phyloP scores from a whole-genome alignment of 148 eudicot genomes.

The Beta vulgaris region DNA sequence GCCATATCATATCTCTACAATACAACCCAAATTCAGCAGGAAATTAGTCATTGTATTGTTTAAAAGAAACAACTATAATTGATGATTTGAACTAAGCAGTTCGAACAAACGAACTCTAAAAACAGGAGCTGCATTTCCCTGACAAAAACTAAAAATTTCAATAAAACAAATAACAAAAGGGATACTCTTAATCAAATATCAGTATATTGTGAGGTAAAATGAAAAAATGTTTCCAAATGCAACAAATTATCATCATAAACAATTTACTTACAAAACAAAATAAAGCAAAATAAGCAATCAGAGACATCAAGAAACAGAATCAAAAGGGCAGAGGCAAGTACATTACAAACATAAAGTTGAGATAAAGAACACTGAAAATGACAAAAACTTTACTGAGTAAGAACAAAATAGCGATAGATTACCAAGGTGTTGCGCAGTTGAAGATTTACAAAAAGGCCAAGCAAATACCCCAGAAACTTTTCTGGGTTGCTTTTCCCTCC shows the following conservation, averaged over 20 bases:
- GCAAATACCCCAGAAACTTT: background rate
- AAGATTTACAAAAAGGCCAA: background rate
- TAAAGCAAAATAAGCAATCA: background rate
- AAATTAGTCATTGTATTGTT: background rate
- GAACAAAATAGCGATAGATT: background rate
- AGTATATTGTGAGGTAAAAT: background rate
- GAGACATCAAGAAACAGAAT: background rate
- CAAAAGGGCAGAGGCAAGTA: background rate
- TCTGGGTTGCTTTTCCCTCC: conserved; percentile 12
- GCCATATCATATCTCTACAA: background rate
- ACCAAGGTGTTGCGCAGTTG: conserved; percentile 12
- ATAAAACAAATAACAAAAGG: background rate
- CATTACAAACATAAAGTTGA: background rate
- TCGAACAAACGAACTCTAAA: background rate
- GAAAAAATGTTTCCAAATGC: background rate
- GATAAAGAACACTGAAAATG: conserved; percentile 1
- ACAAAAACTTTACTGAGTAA: background rate
- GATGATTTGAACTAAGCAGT: background rate
- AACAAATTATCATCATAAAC: background rate
- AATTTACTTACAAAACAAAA: too few species aligned
- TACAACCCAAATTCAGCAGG: too few species aligned
- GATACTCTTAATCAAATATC: background rate
- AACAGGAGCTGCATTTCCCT: background rate
- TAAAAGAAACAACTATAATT: too few species aligned
- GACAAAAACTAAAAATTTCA: background rate